Percentiles rank a stretch among this genome's conserved stretches.
Conservation (phyloP, 2,329 filamentous ascomycete species). For the Calonectria hawksworthii region DNA sequence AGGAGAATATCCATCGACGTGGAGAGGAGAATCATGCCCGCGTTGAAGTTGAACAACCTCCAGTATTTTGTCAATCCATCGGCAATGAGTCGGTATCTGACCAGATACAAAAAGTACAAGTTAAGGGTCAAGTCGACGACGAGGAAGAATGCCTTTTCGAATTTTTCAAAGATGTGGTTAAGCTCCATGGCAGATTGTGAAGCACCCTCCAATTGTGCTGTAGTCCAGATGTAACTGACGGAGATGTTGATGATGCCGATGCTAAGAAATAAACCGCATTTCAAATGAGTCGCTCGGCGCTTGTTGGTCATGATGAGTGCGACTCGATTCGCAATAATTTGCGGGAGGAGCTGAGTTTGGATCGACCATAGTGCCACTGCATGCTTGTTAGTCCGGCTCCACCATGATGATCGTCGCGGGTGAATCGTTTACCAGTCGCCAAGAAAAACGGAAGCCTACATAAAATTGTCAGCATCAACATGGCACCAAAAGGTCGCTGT, state of each 20-base stretch:
- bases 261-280: slow-evolving; percentile 51
- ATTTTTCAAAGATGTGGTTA: slow-evolving; percentile 43
- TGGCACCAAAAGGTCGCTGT: accelerated
- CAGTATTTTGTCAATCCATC: slow-evolving; percentile 65
- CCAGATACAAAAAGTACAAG: slow-evolving; percentile 61
- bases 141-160: slow-evolving; percentile 62
- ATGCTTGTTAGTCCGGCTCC: not conserved
- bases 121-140: slow-evolving; percentile 64
- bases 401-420: not conserved
- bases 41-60: slow-evolving; percentile 63
- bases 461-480: not conserved
- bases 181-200: slow-evolving; percentile 21
- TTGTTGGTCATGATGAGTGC: slow-evolving; percentile 56
- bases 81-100: slow-evolving; percentile 61
- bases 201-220: slow-evolving; percentile 46
- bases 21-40: slow-evolving; percentile 61
- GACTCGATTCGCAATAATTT: slow-evolving; percentile 62
- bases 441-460: slow-evolving; percentile 29
- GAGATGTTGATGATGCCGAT: slow-evolving; percentile 55
- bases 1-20: slow-evolving; percentile 60
- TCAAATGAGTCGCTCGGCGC: slow-evolving; percentile 49
- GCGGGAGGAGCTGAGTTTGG: slow-evolving; percentile 57
- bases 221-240: slow-evolving; percentile 58
- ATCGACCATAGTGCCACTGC: slow-evolving; percentile 34
- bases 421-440: not conserved